A percentile compares a stretch with the other conserved stretches of the same genome.
These are phyloP conservation scores for Debaryomyces psychrophilus DNA, from an alignment of 1,139 yeast species.

Conservation along the genomic window DNA sequence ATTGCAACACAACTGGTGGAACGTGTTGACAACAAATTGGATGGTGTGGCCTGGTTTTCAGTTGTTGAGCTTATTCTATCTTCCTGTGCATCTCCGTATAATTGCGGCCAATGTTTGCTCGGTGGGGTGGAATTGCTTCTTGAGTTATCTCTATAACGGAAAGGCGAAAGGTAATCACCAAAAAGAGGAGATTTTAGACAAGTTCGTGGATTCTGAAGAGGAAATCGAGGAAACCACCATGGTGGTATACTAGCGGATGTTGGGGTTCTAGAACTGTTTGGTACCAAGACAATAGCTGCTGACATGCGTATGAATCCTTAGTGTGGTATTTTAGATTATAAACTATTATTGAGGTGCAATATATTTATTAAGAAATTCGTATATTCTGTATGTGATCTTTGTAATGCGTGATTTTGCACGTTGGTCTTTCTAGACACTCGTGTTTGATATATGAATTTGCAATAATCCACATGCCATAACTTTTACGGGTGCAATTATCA, in stretches of 20 bases:
- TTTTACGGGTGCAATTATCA: background rate
- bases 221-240: constrained; percentile 33
- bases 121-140: constrained; percentile 49
- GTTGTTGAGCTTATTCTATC: constrained; percentile 38
- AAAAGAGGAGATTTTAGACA: constrained; percentile 31
- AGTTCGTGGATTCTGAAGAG: constrained; percentile 44
- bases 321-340: background rate
- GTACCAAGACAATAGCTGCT: background rate
- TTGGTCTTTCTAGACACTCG: too few relatives aligned
- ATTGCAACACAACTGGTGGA: constrained; percentile 46
- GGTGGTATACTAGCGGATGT: constrained; percentile 19
- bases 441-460: background rate
- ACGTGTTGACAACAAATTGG: constrained; percentile 46
- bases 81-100: constrained; percentile 47
- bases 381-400: background rate
- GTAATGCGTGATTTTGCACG: background rate
- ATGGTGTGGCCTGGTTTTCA: constrained; percentile 51
- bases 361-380: background rate
- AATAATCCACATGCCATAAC: background rate
- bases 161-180: constrained; percentile 34
- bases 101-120: constrained; percentile 46
- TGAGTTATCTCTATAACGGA: constrained; percentile 49
- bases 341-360: constrained; percentile 15
- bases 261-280: background rate
- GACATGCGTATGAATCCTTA: background rate